A percentile compares a stretch with the other conserved stretches of the same genome.
These are phyloP conservation scores for Camelina laxa DNA, from an alignment of 345 rosid genomes.

Conservation along the genomic window DNA sequence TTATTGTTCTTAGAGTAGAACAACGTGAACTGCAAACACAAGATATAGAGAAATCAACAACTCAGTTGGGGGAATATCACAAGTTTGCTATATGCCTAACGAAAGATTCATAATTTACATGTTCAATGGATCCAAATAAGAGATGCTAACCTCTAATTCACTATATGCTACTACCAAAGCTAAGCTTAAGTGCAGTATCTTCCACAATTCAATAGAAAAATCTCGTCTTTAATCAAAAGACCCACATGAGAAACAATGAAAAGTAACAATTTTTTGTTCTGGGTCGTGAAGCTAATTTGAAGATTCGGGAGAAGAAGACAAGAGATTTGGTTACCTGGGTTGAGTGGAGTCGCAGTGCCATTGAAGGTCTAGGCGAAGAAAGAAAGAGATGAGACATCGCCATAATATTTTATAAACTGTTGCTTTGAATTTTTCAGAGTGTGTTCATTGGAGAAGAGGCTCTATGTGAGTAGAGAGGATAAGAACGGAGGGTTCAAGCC, in stretches of 20 bases:
- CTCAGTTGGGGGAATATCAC: not conserved
- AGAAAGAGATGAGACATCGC: constrained; percentile 37
- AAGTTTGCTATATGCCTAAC: not conserved
- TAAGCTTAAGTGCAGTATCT: constrained; percentile 1
- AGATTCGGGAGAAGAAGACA: constrained; percentile 20
- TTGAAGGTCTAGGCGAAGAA: constrained; percentile 30
- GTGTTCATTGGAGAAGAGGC: constrained; percentile 9
- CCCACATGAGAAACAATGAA: not conserved
- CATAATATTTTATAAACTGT: constrained; percentile 4
- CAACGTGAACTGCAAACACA: constrained; percentile 27
- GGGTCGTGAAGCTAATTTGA: constrained; percentile 18
- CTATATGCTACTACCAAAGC: not conserved
- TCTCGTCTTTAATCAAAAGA: not conserved
- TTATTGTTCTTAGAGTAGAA: constrained; percentile 30
- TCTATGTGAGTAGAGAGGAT: constrained; percentile 21
- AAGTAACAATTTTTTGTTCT: not conserved
- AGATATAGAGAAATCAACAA: not conserved
- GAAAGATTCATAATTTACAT: constrained; percentile 8
- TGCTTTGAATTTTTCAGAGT: constrained; percentile 1
- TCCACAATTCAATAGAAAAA: not conserved
- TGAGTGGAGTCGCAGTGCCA: constrained; percentile 29
- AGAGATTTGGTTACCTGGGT: not conserved
- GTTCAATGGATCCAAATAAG: not conserved
- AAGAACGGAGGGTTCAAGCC: constrained; percentile 25
- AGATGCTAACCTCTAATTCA: not conserved